A percentile compares a stretch with the other conserved stretches of the same genome.
These are phyloP conservation scores for Monilinia fructicola DNA, from an alignment of 2,329 filamentous ascomycete species.

Conservation along the genomic window DNA sequence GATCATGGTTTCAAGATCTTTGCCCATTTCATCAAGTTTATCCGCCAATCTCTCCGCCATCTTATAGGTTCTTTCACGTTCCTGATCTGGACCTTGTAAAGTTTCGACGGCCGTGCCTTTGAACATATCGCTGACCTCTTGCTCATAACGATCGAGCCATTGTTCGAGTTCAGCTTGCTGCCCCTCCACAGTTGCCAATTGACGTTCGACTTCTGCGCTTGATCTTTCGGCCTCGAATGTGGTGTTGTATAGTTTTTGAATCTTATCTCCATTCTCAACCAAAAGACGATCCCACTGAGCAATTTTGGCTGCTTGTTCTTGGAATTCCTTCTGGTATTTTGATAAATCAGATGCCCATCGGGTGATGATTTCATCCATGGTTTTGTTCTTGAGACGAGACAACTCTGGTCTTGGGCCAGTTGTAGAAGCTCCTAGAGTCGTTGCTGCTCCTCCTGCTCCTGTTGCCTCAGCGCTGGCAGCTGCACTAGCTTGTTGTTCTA, in stretches of 20 bases:
- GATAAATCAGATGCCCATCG: slow-evolving; percentile 93
- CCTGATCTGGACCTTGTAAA: slow-evolving; percentile 85
- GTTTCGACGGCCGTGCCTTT: slow-evolving; percentile 76
- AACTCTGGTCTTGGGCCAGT: slow-evolving; percentile 78
- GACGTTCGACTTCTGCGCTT: slow-evolving; percentile 89
- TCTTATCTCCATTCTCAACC: slow-evolving; percentile 92
- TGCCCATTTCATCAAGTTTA: slow-evolving; percentile 88
- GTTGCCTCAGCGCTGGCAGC: slow-evolving; percentile 6
- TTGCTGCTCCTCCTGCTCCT: slow-evolving; percentile 13
- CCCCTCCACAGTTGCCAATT: slow-evolving; percentile 83
- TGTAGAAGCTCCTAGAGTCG: slow-evolving; percentile 66
- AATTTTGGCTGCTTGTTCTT: slow-evolving; percentile 82
- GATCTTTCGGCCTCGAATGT: slow-evolving; percentile 93
- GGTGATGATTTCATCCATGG: slow-evolving; percentile 98
- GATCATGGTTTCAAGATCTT: slow-evolving; percentile 92
- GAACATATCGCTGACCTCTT: slow-evolving; percentile 87
- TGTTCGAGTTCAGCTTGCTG: slow-evolving; percentile 87
- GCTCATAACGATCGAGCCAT: slow-evolving; percentile 89
- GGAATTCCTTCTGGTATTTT: slow-evolving; percentile 96
- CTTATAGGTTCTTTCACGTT: slow-evolving; percentile 95
- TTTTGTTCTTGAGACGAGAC: slow-evolving; percentile 94
- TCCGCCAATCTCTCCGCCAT: slow-evolving; percentile 90
- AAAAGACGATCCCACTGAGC: slow-evolving; percentile 85
- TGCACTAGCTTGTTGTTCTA: slow-evolving; percentile 8
- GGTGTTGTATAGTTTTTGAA: slow-evolving; percentile 86